These are phyloP conservation scores for Metschnikowia peoriensis DNA, from an alignment of 805 yeast species.

Conservation along the genomic window DNA sequence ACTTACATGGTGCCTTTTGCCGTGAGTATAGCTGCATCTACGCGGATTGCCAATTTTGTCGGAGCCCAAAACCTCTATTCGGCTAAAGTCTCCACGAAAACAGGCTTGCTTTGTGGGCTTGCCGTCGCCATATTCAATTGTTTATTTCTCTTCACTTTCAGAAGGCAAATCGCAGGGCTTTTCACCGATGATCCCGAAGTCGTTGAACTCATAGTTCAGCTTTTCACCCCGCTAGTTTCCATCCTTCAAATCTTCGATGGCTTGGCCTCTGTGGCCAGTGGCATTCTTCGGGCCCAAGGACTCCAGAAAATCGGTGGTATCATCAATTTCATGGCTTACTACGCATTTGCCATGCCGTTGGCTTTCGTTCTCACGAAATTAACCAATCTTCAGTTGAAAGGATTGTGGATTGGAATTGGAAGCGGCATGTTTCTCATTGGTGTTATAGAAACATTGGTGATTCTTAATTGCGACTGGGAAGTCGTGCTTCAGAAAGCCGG, in stretches of 20 bases:
- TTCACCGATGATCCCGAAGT: constrained; percentile 67
- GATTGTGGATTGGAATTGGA: constrained; percentile 76
- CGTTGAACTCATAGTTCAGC: constrained; percentile 44
- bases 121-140: constrained; percentile 39
- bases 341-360: constrained; percentile 66
- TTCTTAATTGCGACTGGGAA: constrained; percentile 54
- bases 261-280: constrained; percentile 67
- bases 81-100: constrained; percentile 35
- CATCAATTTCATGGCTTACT: constrained; percentile 68
- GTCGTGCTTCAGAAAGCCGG: constrained; percentile 38
- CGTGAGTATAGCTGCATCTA: constrained; percentile 43
- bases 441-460: constrained; percentile 44
- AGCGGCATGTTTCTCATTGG: constrained; percentile 59
- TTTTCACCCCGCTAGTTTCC: constrained; percentile 62
- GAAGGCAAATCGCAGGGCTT: constrained; percentile 49
- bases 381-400: constrained; percentile 48
- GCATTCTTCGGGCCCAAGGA: constrained; percentile 74
- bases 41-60: constrained; percentile 45
- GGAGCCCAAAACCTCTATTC: constrained; percentile 42
- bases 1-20: constrained; percentile 48
- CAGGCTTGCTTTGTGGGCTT: constrained; percentile 32
- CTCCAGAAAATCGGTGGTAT: constrained; percentile 70
- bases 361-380: constrained; percentile 54
- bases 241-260: constrained; percentile 69
- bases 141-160: constrained; percentile 43